Percentiles rank a stretch among this genome's conserved stretches.
These are phyloP conservation scores for Eudorina sp. DNA, from an alignment of 139 green algal species.

Conservation along the genomic window DNA sequence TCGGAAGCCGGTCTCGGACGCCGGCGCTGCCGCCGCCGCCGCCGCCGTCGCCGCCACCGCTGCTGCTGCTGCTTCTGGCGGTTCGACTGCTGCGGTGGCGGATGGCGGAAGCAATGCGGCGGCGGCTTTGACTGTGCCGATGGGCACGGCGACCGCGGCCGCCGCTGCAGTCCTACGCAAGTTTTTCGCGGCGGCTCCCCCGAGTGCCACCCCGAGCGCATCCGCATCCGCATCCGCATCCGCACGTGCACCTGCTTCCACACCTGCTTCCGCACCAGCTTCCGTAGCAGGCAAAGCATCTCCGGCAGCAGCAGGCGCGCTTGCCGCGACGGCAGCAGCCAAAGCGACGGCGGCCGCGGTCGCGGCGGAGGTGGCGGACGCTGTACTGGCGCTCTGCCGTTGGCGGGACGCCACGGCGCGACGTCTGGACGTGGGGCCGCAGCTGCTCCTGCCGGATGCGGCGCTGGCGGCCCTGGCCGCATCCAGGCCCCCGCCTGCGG, in stretches of 20 bases:
- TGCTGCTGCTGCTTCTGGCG: too few species aligned
- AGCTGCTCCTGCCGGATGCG: constrained; percentile 64
- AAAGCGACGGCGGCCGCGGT: not conserved
- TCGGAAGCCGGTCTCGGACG: constrained; percentile 46
- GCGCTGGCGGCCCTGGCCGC: constrained; percentile 34
- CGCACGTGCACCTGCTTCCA: too few species aligned
- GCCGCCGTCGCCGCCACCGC: not conserved
- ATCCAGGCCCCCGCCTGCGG: not conserved
- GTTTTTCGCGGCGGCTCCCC: not conserved
- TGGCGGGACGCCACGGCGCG: constrained; percentile 72
- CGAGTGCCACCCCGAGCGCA: not conserved
- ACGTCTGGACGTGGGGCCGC: constrained; percentile 31
- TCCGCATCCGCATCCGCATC: not conserved
- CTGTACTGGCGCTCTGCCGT: constrained; percentile 66
- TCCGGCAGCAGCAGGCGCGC: too few species aligned
- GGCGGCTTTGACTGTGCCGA: not conserved
- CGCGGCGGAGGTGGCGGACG: constrained; percentile 20
- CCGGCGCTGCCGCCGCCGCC: constrained; percentile 62
- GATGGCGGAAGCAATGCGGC: too few species aligned
- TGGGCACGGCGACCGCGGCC: not conserved
- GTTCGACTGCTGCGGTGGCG: too few species aligned
- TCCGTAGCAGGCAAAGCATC: too few species aligned
- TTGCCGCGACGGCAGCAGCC: not conserved
- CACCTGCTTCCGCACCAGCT: too few species aligned
- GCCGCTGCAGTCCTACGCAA: constrained; percentile 32